Conservation (phyloP, 371 early-diverging fungal species). For the Mucor plumbeus region DNA sequence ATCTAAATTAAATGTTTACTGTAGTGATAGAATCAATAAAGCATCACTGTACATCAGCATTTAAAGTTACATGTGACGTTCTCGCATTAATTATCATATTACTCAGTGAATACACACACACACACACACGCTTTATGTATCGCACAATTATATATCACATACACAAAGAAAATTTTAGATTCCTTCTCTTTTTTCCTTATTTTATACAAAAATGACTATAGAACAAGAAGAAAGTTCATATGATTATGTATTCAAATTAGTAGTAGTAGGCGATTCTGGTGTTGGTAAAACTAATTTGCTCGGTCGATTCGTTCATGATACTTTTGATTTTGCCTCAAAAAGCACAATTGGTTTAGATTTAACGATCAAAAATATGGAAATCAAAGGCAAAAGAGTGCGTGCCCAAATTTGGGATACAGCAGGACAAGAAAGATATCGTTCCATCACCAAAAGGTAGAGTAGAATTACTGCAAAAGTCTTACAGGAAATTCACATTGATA, state of each 20-base stretch:
- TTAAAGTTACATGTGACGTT: conserved; percentile 7
- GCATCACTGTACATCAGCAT: neutral
- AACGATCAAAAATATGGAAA: conserved; percentile 40
- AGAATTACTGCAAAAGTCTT: neutral
- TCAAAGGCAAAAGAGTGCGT: conserved; percentile 33
- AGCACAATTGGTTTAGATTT: conserved; percentile 99
- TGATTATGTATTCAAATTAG: conserved; percentile 51
- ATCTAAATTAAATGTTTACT: neutral
- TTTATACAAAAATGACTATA: conserved; percentile 11
- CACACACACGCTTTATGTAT: neutral
- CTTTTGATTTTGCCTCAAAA: conserved; percentile 93
- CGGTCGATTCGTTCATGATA: conserved; percentile 79
- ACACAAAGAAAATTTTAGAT: neutral
- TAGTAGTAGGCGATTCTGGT: conserved; percentile 45
- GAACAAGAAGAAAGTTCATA: conserved; percentile 29
- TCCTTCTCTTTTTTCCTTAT: neutral
- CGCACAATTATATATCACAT: neutral
- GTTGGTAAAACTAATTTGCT: conserved; percentile 54
- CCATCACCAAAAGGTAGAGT: conserved; percentile 59
- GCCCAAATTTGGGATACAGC: conserved; percentile 89
- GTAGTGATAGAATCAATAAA: neutral
- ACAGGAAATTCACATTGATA: neutral
- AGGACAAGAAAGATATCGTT: conserved; percentile 75
- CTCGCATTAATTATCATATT: neutral
- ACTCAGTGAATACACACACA: neutral